phyloP scores from a whole-genome alignment of 306 rosid genomes.

The Sophora flavescens region DNA sequence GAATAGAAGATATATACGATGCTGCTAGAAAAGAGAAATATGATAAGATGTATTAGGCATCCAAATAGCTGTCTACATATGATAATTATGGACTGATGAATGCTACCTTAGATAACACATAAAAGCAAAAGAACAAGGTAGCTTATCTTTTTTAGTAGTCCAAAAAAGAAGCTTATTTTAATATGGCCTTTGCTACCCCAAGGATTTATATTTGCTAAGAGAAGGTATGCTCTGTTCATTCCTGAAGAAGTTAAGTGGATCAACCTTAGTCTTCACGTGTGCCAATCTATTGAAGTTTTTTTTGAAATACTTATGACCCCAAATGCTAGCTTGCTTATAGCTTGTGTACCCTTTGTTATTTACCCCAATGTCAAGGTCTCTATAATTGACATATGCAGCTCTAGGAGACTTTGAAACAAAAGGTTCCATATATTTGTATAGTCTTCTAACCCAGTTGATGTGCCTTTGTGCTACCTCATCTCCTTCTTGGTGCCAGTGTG shows the following conservation, averaged over 20 bases:
- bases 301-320: neutral
- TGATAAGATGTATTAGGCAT: neutral
- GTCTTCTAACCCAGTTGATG: slow-evolving; percentile 28
- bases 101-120: no score
- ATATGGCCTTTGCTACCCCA: no score
- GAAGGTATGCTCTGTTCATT: neutral
- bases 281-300: neutral
- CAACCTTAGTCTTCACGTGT: neutral
- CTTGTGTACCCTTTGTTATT: neutral
- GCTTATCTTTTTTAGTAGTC: no score
- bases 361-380: neutral
- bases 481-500: slow-evolving; percentile 29
- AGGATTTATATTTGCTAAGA: neutral
- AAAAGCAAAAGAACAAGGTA: no score
- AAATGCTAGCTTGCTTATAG: neutral
- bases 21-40: neutral
- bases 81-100: neutral
- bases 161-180: no score
- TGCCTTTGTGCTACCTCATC: slow-evolving; percentile 7
- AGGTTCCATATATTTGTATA: neutral
- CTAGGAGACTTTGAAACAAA: neutral
- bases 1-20: neutral
- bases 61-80: neutral
- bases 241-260: neutral
- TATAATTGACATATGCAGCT: neutral